Percentiles rank a stretch among this genome's conserved stretches.
Evolutionary conservation across 176 grass and related monocot genomes (phyloP).

Genomic region (Miscanthus lutarioriparius): DNA sequence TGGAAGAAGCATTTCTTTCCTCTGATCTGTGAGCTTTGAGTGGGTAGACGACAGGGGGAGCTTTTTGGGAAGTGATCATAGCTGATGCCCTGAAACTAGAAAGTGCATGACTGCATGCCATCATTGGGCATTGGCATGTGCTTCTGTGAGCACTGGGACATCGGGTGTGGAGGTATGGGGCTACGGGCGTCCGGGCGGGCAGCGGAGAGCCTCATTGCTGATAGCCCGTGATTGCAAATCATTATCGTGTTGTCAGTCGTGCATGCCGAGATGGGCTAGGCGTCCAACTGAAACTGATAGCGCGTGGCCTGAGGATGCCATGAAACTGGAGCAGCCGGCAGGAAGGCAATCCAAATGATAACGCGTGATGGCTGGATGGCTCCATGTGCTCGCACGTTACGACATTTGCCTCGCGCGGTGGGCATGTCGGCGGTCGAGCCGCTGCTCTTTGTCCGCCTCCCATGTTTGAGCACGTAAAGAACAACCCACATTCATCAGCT

Average conservation of each 20-base stretch:
- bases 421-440: neutral
- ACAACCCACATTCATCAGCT: too few relatives aligned
- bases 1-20: neutral
- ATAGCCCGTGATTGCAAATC: neutral
- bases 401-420: neutral
- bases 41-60: neutral
- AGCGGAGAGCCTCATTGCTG: neutral
- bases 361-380: conserved; percentile 20
- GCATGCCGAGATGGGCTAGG: conserved; percentile 2
- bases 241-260: neutral
- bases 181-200: neutral
- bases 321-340: neutral
- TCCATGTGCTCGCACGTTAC: conserved; percentile 27
- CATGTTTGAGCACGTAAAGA: neutral
- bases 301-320: neutral
- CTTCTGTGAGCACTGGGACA: neutral
- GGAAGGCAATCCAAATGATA: conserved; percentile 7
- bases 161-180: neutral
- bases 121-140: neutral
- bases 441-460: neutral
- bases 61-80: neutral
- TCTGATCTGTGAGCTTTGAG: neutral
- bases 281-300: neutral
- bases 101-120: neutral
- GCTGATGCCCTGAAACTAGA: neutral